Evolutionary conservation across 352 stramenopile species (phyloP).

Genomic region (Hyaloperonospora arabidopsidis): DNA sequence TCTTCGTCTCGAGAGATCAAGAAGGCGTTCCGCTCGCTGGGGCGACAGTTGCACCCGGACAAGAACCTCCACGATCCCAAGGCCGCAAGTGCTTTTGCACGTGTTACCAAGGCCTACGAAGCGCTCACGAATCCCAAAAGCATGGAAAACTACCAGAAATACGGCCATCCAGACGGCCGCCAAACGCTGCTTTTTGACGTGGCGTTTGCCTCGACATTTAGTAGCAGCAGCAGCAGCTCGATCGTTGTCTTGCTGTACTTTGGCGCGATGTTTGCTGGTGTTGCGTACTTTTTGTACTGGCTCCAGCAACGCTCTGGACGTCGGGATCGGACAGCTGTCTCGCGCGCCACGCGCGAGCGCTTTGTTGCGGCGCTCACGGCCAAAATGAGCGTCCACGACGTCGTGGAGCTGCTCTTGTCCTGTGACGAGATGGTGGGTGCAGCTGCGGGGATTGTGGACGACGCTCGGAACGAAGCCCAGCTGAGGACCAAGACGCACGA

Average conservation of each 20-base stretch:
- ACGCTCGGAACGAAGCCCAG: constrained; percentile 35
- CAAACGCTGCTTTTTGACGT: constrained; percentile 73
- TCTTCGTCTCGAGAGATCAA: constrained; percentile 55
- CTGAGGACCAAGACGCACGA: constrained; percentile 59
- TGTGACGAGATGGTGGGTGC: constrained; percentile 66
- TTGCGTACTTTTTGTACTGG: constrained; percentile 58
- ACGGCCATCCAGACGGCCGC: constrained; percentile 69
- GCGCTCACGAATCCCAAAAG: constrained; percentile 61
- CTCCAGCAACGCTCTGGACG: constrained; percentile 45
- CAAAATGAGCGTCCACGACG: constrained; percentile 74
- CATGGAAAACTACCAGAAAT: constrained; percentile 77
- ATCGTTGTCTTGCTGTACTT: constrained; percentile 75
- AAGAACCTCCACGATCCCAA: constrained; percentile 62
- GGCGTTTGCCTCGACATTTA: constrained; percentile 54
- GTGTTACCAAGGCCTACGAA: constrained; percentile 82
- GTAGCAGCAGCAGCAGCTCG: constrained; percentile 29
- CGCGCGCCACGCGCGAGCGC: constrained; percentile 31
- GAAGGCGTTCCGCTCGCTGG: constrained; percentile 64
- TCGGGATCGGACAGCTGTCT: constrained; percentile 59
- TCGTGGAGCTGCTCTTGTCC: constrained; percentile 69
- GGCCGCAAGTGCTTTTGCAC: constrained; percentile 42
- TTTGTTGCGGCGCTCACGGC: constrained; percentile 51
- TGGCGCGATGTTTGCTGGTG: constrained; percentile 42
- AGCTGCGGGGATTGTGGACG: constrained; percentile 30
- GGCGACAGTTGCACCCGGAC: constrained; percentile 67